Conservation (phyloP, 148 eudicot species). For the Pouteria glomerata region DNA sequence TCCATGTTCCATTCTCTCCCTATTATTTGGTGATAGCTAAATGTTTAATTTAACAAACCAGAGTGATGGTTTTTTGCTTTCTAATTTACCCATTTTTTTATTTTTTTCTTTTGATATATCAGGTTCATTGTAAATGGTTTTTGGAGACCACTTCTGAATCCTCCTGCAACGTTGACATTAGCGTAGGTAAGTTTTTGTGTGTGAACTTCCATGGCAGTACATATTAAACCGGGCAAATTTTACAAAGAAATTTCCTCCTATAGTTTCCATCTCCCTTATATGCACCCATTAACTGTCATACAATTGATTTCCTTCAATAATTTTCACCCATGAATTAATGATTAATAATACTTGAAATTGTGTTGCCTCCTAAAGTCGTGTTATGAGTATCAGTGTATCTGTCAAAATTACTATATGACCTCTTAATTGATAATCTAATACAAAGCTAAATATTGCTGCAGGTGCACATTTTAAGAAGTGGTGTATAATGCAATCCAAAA, state of each 20-base stretch:
- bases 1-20: neutral
- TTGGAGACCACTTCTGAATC: constrained; percentile 51
- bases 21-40: no score
- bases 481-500: constrained; percentile 96
- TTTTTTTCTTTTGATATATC: constrained; percentile 14
- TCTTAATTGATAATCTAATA: neutral
- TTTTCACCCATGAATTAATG: neutral
- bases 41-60: neutral
- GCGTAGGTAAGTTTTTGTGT: constrained; percentile 50
- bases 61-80: neutral
- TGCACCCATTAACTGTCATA: neutral
- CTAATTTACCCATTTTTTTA: neutral
- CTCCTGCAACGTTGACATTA: constrained; percentile 50
- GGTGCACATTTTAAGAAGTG: constrained; percentile 97
- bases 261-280: no score
- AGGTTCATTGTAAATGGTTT: constrained; percentile 77
- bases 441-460: constrained; percentile 16
- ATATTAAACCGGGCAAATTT: no score
- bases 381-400: neutral
- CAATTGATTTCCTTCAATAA: neutral
- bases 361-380: neutral
- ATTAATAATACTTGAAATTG: neutral
- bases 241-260: no score
- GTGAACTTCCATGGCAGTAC: neutral
- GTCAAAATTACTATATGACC: neutral